Base-by-base conservation (phyloP, 202 grass and related monocot genomes). In the Schoenoplectus triqueter region DNA sequence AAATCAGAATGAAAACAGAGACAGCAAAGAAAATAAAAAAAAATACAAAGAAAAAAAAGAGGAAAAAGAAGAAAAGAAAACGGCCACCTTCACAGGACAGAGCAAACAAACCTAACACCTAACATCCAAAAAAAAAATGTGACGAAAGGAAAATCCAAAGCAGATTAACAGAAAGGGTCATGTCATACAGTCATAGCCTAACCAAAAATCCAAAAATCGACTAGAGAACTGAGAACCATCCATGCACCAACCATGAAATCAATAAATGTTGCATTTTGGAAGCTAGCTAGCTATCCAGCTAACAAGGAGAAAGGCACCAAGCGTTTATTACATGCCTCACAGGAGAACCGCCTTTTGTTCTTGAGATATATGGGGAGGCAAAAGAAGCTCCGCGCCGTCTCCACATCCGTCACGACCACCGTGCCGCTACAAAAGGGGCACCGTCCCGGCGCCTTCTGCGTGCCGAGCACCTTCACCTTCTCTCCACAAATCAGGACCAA, bases 311-410 rank as follows among this genome's bases (percentile, higher is more conserved):
- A 68, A 44, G 91, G 88, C 82, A 89, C 95, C 77, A 93, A 90
- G 63, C 91, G 91, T 39, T 92, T 89, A 46, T 90, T 85, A 77
- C 95, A 98, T 40, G 49, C 46, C 73, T 82, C 77, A 89, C 92
- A 98, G 71, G 89, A 90, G 89, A 85, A 98, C 66, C 89, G 93
- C 79, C 88, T 87, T 85, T 92, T 98, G 83, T 18, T 93, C 92
- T 92, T 90, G 76, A 90, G 7, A 87, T 89, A 95, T 5, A 98
- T 84, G 5, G 91, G 92, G 2, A 95, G 91, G 89, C 92, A 92
- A 0, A 88, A 85, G 86, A 95, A 66, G 44, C 88, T 86, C 2
- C 88, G 84, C 49, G 85, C 80, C 50, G 48, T 89, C 88, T 98
- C 89, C 4, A 98, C 86, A 74, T 98, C 91, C 2, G 88, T 89